phyloP scores from a whole-genome alignment of 73 alveolate species.

The Paramecium caudatum region DNA sequence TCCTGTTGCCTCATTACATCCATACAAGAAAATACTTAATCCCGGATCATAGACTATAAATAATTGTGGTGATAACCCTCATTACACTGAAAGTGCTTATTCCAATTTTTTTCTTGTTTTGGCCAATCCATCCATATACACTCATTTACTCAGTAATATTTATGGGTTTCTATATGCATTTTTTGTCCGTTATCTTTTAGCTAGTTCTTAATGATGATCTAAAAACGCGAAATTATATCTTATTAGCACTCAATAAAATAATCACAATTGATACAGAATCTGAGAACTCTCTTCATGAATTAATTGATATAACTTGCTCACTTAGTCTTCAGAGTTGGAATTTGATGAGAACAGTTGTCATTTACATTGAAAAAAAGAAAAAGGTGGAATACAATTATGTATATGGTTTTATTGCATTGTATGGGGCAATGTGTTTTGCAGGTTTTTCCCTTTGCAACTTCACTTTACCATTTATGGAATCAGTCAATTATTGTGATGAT shows the following conservation, averaged over 20 bases:
- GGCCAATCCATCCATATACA: conserved; percentile 12
- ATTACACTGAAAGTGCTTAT: not conserved
- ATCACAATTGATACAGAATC: not conserved
- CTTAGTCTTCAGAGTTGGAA: conserved; percentile 62
- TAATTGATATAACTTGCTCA: conserved; percentile 50
- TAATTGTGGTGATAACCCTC: not conserved
- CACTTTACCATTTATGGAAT: conserved; percentile 38
- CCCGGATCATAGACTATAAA: not conserved
- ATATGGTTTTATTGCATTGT: conserved; percentile 59
- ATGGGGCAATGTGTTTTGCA: conserved; percentile 46
- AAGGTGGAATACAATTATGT: conserved; percentile 46
- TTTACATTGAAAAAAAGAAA: conserved; percentile 50
- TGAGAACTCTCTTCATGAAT: not conserved
- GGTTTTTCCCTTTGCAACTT: conserved; percentile 49
- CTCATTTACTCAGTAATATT: not conserved
- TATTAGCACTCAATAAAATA: not conserved
- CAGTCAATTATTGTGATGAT: conserved; percentile 62
- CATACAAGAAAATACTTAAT: conserved; percentile 35
- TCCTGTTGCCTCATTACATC: conserved; percentile 51
- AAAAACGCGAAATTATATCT: conserved; percentile 46
- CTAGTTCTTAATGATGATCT: conserved; percentile 60
- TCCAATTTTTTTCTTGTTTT: conserved; percentile 22
- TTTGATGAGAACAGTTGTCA: conserved; percentile 42
- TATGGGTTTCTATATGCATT: conserved; percentile 55
- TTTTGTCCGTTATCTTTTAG: conserved; percentile 11